Conservation (phyloP, 192 early-diverging fungal genomes). For the Geranomyces variabilis region DNA sequence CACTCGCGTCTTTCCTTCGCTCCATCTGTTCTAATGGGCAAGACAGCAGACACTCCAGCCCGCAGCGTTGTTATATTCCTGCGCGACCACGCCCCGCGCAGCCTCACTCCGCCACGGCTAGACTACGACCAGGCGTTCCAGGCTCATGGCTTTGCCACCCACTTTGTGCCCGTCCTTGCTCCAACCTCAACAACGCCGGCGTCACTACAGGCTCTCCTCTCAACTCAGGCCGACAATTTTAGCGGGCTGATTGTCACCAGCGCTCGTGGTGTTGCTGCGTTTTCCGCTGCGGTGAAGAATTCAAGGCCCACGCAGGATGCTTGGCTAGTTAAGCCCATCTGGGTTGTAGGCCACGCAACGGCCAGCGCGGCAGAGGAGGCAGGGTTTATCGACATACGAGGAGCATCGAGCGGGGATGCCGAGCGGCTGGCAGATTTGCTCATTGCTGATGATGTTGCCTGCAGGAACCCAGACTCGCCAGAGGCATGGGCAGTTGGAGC, state of each 20-base stretch:
- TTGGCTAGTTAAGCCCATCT: slow-evolving; percentile 48
- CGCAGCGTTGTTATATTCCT: too few relatives aligned
- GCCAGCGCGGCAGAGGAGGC: slow-evolving; percentile 28
- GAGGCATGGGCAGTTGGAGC: too few relatives aligned
- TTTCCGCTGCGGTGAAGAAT: not conserved
- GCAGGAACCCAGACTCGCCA: not conserved
- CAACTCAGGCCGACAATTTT: not conserved
- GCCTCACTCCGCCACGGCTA: too few relatives aligned
- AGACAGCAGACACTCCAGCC: too few relatives aligned
- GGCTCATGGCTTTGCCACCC: not conserved
- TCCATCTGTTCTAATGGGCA: too few relatives aligned
- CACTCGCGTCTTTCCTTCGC: too few relatives aligned
- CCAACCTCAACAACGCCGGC: not conserved
- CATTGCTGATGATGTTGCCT: slow-evolving; percentile 4
- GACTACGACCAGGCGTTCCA: slow-evolving; percentile 2
- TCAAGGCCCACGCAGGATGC: not conserved
- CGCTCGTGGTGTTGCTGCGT: slow-evolving; percentile 7
- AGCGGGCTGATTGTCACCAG: not conserved
- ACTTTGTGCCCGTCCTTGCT: slow-evolving; percentile 15
- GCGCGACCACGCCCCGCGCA: too few relatives aligned
- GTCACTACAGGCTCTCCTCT: not conserved
- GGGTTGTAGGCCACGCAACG: slow-evolving; percentile 50
- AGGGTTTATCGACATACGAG: slow-evolving; percentile 22
- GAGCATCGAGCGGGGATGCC: slow-evolving; percentile 42
- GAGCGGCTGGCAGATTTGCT: slow-evolving; percentile 42